Evolutionary conservation across 2,329 filamentous ascomycete genomes (phyloP), one percentile per base, ranked within the genome.

Genomic region (Pseudocercospora fijiensis): DNA sequence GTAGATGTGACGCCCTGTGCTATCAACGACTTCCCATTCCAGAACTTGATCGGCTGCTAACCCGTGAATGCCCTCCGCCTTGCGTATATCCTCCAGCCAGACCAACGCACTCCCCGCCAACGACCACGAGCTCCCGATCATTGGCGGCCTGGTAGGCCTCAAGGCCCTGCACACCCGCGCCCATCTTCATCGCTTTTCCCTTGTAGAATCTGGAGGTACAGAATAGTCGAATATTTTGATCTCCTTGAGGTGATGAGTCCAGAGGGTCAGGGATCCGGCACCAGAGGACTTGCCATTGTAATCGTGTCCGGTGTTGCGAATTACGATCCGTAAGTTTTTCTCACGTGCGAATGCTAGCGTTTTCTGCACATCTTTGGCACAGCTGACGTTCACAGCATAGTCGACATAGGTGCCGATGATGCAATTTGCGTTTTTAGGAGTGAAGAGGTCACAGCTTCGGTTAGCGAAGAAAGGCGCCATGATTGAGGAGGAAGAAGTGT

Each of bases 1-100:
- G n/a, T n/a, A n/a, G 1, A 86, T 65, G n/a, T 81, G 69, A 16
- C 78, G 63, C 1, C 86, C 85, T 16, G 73, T 71, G 0, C 79
- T 82, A 7, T 81, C 84, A n/a, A 89, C 78, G 1, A 75, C 65
- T 41, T 74, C 71, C 68, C 67, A 73, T 26, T 83, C 79, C 1
- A 89, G 77, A 0, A 83, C 80, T 57, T 89, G 82, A 66, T 89
- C 86, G 0, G 85, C 85, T 11, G 76, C 83, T 0, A 90, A 77
- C 5, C 87, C 87, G 56, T 83, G 80, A 82, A 70, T 88, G 85
- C 0, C 87, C 87, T 13, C 85, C 87, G 4, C 85, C 86, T 71
- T 86, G 84, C 2, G 78, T 81, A 68, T 84, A 89, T 0, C 86
- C 86, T 16, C 86, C 87, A 0, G 83, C 82, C 7, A 85, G 68